phyloP scores from a whole-genome alignment of 2,329 filamentous ascomycete genomes.

The Metarhizium guizhouense region DNA sequence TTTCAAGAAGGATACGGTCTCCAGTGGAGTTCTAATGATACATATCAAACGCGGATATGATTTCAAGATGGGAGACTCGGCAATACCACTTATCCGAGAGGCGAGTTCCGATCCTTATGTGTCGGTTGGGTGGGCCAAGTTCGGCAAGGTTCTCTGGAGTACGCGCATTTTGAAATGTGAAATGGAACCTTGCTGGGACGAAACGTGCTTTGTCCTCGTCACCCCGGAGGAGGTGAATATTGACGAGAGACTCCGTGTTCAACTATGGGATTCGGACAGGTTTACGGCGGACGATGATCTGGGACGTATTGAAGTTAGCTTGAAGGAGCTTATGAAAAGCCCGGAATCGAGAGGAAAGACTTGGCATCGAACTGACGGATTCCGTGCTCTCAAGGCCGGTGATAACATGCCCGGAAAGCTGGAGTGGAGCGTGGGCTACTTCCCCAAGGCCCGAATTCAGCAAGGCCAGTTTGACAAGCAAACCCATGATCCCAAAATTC shows the following conservation, averaged over 20 bases:
- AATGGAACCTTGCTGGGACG: conserved; percentile 62
- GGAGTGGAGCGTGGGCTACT: conserved; percentile 64
- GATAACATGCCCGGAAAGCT: conserved; percentile 62
- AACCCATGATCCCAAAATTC: conserved; percentile 48
- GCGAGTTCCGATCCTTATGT: conserved; percentile 64
- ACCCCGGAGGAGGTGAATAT: conserved; percentile 64
- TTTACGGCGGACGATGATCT: conserved; percentile 66
- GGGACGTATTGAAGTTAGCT: conserved; percentile 59
- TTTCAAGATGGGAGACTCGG: conserved; percentile 63
- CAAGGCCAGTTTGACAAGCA: conserved; percentile 53
- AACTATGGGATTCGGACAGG: conserved; percentile 70
- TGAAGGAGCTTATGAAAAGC: conserved; percentile 55
- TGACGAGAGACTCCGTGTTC: conserved; percentile 57
- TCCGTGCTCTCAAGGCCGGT: conserved; percentile 54
- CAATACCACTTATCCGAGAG: conserved; percentile 46
- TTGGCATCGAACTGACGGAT: conserved; percentile 54
- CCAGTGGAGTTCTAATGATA: conserved; percentile 56
- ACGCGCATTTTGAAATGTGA: conserved; percentile 57
- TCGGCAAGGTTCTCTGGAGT: conserved; percentile 52
- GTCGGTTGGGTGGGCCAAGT: conserved; percentile 68
- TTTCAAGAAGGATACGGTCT: conserved; percentile 65
- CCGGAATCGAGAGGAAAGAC: conserved; percentile 52
- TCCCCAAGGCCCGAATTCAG: conserved; percentile 55
- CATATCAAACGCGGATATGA: conserved; percentile 58
- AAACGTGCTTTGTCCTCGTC: conserved; percentile 61